Percentiles rank a stretch among this genome's conserved stretches.
Conservation (phyloP, 2,329 filamentous ascomycete species). For the Fusarium chlamydosporum region DNA sequence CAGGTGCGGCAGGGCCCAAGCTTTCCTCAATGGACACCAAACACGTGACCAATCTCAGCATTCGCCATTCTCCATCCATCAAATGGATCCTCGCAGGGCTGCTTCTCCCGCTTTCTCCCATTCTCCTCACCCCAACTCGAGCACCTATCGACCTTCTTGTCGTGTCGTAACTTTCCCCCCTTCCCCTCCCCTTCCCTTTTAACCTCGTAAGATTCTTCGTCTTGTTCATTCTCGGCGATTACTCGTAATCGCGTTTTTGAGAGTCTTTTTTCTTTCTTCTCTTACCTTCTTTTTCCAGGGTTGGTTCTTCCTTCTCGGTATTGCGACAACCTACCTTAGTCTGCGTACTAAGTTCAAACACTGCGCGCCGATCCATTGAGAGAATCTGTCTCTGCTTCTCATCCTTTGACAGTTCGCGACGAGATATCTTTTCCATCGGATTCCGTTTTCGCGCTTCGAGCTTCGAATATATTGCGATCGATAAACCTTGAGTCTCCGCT, state of each 20-base stretch:
- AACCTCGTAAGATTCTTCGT: conserved; percentile 42
- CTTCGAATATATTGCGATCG: conserved; percentile 46
- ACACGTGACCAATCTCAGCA: conserved; percentile 35
- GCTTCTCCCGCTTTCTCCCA: conserved; percentile 49
- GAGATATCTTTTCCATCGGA: conserved; percentile 24
- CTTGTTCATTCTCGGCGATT: conserved; percentile 43
- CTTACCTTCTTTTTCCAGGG: conserved; percentile 30
- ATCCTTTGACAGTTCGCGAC: conserved; percentile 42
- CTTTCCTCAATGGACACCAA: conserved; percentile 13
- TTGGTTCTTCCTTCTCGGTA: conserved; percentile 34
- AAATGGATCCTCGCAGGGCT: conserved; percentile 38
- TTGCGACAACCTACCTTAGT: conserved; percentile 43
- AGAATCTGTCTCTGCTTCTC: conserved; percentile 29
- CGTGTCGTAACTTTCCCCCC: conserved; percentile 44
- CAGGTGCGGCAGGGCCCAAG: conserved; percentile 12
- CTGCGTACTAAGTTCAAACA: conserved; percentile 30
- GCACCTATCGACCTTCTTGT: conserved; percentile 36
- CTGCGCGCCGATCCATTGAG: conserved; percentile 41
- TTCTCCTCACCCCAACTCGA: conserved; percentile 41
- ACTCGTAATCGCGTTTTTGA: conserved; percentile 35
- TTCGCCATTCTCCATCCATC: conserved; percentile 21
- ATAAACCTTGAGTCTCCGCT: conserved; percentile 44
- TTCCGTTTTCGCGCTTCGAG: conserved; percentile 29
- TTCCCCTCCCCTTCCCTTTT: conserved; percentile 40
- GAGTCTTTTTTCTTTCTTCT: conserved; percentile 26